A percentile compares a stretch with the other conserved stretches of the same genome.
Conservation (phyloP, 495 filamentous ascomycete species). For the Xylaria cubensis region DNA sequence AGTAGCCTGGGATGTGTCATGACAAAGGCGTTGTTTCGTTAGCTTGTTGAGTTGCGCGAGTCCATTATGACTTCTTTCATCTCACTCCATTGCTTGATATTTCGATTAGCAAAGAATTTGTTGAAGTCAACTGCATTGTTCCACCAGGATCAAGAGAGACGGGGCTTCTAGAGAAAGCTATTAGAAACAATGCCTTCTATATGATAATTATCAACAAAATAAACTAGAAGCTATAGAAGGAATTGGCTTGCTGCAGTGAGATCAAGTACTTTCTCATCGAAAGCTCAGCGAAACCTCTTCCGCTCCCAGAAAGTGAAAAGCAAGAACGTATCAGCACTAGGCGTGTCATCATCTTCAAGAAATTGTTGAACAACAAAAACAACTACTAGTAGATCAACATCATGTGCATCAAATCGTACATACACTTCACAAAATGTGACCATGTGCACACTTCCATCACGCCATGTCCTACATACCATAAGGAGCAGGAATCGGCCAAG, state of each 20-base stretch:
- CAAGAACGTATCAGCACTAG: constrained; percentile 9
- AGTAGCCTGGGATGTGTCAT: neutral
- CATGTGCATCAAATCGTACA: constrained; percentile 35
- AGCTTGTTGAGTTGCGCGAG: neutral
- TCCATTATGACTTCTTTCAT: neutral
- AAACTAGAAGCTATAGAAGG: neutral
- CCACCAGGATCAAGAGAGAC: neutral
- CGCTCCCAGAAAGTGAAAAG: constrained; percentile 6
- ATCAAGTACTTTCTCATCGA: neutral
- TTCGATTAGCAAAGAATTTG: neutral
- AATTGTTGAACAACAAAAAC: neutral
- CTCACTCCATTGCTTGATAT: neutral
- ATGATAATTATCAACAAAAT: neutral
- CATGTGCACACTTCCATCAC: constrained; percentile 33
- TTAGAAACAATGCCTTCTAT: neutral
- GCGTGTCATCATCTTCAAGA: neutral
- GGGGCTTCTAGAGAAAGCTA: constrained; percentile 1
- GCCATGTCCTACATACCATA: constrained; percentile 36
- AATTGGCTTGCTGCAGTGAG: neutral
- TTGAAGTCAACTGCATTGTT: neutral
- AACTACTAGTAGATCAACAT: neutral
- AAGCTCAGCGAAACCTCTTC: neutral
- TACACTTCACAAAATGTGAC: constrained; percentile 34
- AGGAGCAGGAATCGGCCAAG: constrained; percentile 28
- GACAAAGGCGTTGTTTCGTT: constrained; percentile 2